Evolutionary conservation across 441 rosid genomes (phyloP), one percentile per base, ranked within the genome.

Genomic region (Codiaeum variegatum): DNA sequence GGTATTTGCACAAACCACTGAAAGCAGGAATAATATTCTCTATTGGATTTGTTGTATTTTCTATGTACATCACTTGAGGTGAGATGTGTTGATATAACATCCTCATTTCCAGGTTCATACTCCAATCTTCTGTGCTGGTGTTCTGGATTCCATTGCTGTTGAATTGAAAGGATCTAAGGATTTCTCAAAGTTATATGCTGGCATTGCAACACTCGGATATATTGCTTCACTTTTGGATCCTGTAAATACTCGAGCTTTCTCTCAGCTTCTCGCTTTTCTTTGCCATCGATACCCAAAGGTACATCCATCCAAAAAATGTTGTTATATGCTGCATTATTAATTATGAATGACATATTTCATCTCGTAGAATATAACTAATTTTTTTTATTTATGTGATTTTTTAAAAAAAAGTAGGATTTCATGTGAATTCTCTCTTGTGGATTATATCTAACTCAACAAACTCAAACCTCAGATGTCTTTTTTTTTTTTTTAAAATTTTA

Each of bases 261-360:
- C 85, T 75, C 86, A 88, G 59, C 92, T 95, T 74, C 82, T 90
- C n/a, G 63, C 83, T 69, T 85, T 90, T 75, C 96, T 92, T 9
- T 82, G 80, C 73, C 95, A 92, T 80, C 88, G 90, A 61, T 95
- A 86, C 82, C 98, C 95, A 67, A 95, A 86, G 95, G 98, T 90
- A 61, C 18, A 21, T 76, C 69, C 26, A 66, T 61, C 34, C 26
- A 58, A 16, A 46, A 15, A 6, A 7, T 5, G 10, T 34, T 32
- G 26, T 16, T 58, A 12, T 8, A 36, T 59, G 36, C 5, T 23
- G 66, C 52, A 65, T 47, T 55, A 55, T 23, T 29, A 55, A n/a
- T 56, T 42, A 46, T 49, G 21, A 55, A 55, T 19, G 7, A 7
- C 26, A 10, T 9, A 4, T 64, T 56, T 42, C 71, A 28, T 67